Percentiles rank a stretch among this genome's conserved stretches.
Conservation (phyloP, 2,329 filamentous ascomycete genomes). For the Penicillium rolfsii region DNA sequence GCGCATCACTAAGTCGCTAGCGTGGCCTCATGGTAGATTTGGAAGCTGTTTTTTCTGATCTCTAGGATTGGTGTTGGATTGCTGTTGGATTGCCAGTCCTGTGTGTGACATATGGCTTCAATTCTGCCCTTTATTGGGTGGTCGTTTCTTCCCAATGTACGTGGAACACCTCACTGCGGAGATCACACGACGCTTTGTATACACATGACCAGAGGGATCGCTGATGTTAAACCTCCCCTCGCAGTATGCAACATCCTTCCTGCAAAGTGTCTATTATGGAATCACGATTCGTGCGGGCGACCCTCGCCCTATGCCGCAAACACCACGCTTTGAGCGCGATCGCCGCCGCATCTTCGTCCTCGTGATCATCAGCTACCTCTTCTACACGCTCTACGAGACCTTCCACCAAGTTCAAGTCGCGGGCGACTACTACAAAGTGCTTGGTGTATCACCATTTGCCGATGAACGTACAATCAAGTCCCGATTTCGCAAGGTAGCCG, state of each 20-base stretch:
- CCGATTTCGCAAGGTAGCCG: constrained; percentile 75
- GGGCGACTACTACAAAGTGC: constrained; percentile 77
- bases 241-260: constrained; percentile 75
- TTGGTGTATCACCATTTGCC: constrained; percentile 70
- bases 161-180: constrained; percentile 28
- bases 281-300: constrained; percentile 88
- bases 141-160: constrained; percentile 65
- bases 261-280: constrained; percentile 82
- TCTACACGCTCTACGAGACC: constrained; percentile 91
- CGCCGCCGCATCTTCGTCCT: constrained; percentile 80
- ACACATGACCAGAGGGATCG: background rate
- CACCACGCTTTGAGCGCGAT: constrained; percentile 70
- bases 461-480: constrained; percentile 79
- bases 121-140: constrained; percentile 62
- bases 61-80: background rate
- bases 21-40: constrained; percentile 4
- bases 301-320: constrained; percentile 71
- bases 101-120: constrained; percentile 40
- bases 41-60: background rate
- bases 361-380: constrained; percentile 80
- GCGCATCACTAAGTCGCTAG: constrained; percentile 11
- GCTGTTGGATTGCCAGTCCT: background rate
- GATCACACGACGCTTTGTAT: background rate
- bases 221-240: constrained; percentile 12
- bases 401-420: constrained; percentile 74